Evolutionary conservation across 306 rosid genomes (phyloP), one percentile per base, ranked within the genome.

Genomic region (Trifolium fragiferum): DNA sequence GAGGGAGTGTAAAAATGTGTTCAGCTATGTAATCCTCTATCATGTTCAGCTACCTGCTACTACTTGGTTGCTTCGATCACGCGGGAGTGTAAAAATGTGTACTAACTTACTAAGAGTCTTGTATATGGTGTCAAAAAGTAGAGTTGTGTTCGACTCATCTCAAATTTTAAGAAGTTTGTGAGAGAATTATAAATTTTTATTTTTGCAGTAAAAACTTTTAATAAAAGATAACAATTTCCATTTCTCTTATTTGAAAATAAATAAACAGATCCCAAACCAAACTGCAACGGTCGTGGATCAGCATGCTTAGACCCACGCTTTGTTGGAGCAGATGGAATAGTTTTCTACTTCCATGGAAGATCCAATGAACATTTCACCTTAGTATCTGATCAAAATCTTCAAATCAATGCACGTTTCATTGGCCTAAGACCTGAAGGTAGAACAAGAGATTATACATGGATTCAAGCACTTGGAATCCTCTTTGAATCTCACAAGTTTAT

Each of bases 301-400:
- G 96, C 96, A 55, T 92, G 96, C 72, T 76, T 83, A 78, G 96
- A 92, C 80, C 98, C 96, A 1, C 89, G 98, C 18, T 92, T 92
- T 72, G 86, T 90, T 12, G 96, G 96, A 49, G 91, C 90, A 62
- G 96, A 92, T 15, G 94, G 94, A 47, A 71, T 78, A 32, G 96
- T 90, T 30, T 92, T 92, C 84, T 90, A 92, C 83, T 92, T 92
- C 84, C 98, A 92, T 27, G 98, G 98, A 83, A 83, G 74, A 80
- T 71, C 69, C 23, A 82, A 92, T 6, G 84, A 92, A 84, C 84
- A 89, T 61, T 92, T 88, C 89, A 77, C 78, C 79, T 82, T 92
- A 72, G 92, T 92, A 21, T 86, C 95, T 3, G 93, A 89, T 43
- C 49, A 2, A 50, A 84, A 84, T 80, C 79, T 92, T 33, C 96